phyloP scores from a whole-genome alignment of 169 alveolate species.

The Plasmodium cynomolgi region DNA sequence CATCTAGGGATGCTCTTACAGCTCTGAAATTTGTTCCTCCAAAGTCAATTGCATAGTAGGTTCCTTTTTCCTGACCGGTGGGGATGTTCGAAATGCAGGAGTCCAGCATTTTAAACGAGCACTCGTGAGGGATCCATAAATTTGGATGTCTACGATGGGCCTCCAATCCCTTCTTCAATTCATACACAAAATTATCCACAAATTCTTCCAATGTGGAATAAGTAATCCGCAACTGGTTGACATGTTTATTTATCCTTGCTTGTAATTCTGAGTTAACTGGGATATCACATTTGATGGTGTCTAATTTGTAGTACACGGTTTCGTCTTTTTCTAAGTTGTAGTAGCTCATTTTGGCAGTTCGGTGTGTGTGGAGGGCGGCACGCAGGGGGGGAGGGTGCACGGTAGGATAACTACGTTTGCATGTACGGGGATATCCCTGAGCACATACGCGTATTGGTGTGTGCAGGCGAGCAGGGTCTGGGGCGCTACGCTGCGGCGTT shows the following conservation, averaged over 20 bases:
- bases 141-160: constrained; percentile 86
- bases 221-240: constrained; percentile 42
- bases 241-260: constrained; percentile 45
- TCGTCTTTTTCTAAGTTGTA: constrained; percentile 33
- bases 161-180: constrained; percentile 81
- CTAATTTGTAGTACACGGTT: constrained; percentile 23
- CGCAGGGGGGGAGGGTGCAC: neutral
- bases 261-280: constrained; percentile 35
- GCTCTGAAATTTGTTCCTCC: constrained; percentile 92
- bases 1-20: constrained; percentile 87
- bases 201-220: constrained; percentile 63
- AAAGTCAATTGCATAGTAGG: constrained; percentile 91
- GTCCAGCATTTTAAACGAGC: constrained; percentile 89
- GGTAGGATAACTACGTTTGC: neutral
- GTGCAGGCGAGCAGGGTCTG: neutral
- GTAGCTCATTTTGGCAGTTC: constrained; percentile 33
- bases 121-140: constrained; percentile 85
- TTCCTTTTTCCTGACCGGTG: constrained; percentile 90
- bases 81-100: constrained; percentile 88
- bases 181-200: constrained; percentile 74
- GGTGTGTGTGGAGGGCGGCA: neutral
- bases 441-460: neutral
- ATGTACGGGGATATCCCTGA: neutral
- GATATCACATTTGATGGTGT: constrained; percentile 51
- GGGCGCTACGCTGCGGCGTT: too few relatives aligned